Evolutionary conservation across 2,329 filamentous ascomycete species (phyloP).

Genomic region (Calonectria pseudoreteaudii): DNA sequence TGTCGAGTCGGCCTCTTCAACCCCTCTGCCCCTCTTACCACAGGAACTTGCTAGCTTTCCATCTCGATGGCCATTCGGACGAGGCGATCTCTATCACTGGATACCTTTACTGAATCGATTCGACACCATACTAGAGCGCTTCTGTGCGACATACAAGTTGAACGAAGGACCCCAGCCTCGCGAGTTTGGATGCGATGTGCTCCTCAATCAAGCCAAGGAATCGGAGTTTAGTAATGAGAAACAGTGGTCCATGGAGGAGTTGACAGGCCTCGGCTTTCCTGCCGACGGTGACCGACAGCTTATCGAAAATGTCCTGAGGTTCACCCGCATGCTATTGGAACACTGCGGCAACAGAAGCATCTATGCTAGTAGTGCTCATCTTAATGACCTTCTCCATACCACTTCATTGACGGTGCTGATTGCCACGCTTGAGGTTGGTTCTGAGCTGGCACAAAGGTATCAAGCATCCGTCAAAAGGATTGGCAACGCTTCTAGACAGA

Average conservation of each 20-base stretch:
- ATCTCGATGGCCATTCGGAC: constrained; percentile 91
- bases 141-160: constrained; percentile 84
- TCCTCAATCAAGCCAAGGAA: constrained; percentile 68
- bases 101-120: constrained; percentile 94
- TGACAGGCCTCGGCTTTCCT: constrained; percentile 72
- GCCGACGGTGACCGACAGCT: constrained; percentile 84
- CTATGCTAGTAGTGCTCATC: constrained; percentile 90
- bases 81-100: constrained; percentile 98
- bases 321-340: constrained; percentile 88
- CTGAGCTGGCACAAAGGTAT: constrained; percentile 92
- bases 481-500: constrained; percentile 71
- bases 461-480: constrained; percentile 87
- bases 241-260: constrained; percentile 57
- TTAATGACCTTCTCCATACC: constrained; percentile 90
- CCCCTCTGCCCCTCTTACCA: constrained; percentile 81
- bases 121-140: constrained; percentile 85
- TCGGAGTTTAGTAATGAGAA: constrained; percentile 62
- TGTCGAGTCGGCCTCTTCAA: constrained; percentile 75
- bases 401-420: constrained; percentile 84
- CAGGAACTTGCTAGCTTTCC: constrained; percentile 83
- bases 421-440: constrained; percentile 81
- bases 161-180: constrained; percentile 82
- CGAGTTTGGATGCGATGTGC: constrained; percentile 76
- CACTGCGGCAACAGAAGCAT: constrained; percentile 97
- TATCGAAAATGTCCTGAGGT: constrained; percentile 82